Base-by-base conservation (phyloP, 805 yeast genomes). In the Ogataea methylovora region DNA sequence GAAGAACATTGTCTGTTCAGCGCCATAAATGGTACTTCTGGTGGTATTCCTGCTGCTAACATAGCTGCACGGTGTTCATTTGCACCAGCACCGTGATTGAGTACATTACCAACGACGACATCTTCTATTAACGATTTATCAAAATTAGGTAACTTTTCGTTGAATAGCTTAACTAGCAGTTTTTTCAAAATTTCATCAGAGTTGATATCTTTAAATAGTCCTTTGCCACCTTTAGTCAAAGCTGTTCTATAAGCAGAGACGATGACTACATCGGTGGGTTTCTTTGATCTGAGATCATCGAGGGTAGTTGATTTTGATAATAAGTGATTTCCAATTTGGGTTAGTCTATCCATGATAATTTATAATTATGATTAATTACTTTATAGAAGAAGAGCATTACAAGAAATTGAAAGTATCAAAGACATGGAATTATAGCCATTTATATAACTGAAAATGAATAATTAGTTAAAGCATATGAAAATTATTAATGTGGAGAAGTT, bases 1-100 rank as follows among this genome's bases (percentile, higher is more conserved):
- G 95, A 84, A 7, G 96, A 85, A 60, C 97, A 90, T 59, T 88
- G 97, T 62, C 97, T 78, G 68, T 90, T 90, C 43, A 90, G 54
- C 12, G 95, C 87, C 50, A 76, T 63, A 48, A 88, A 84, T 8
- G 95, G 88, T 11, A 80, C 70, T 2, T 78, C 60, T 56, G 80
- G 64, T 22, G 97, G 97, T 34, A 88, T 71, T 24, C 96, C 97
- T 9, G 97, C 94, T 15, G 88, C 92, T 38, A 90, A 71, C 45
- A 74, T 69, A 27, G 97, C 96, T 32, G 94, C 95, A 48, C 97
- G 71, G 62, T 85, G 95, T 62, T 88, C 97, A 37, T 82, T 81
- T 35, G 92, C 95, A 49, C 97, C 97, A 17, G 97, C 94, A 33
- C 95, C 95, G 31, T 76, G 73, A 64, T 88, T 86, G 53, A 88